A percentile compares a stretch with the other conserved stretches of the same genome.
Conservation (phyloP, 768 basidiomycete species). For the Dictyophora rubrovolvata region DNA sequence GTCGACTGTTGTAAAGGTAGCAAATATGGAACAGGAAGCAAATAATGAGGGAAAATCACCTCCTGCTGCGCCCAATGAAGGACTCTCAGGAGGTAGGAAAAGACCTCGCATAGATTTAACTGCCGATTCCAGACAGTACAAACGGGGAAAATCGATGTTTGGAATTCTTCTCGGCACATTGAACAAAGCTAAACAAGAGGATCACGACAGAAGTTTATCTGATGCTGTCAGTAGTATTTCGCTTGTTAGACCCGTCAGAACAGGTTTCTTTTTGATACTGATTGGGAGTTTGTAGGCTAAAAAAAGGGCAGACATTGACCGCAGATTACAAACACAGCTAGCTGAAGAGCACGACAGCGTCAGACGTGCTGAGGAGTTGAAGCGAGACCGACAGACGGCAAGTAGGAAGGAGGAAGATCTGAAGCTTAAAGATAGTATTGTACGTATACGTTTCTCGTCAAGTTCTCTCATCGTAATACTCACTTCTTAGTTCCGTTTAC, state of each 20-base stretch:
- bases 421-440: constrained; percentile 72
- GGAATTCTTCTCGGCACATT: constrained; percentile 74
- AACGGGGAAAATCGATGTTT: constrained; percentile 83
- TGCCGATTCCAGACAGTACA: constrained; percentile 48
- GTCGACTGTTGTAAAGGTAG: not conserved
- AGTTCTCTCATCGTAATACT: constrained; percentile 2
- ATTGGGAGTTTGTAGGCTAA: constrained; percentile 44
- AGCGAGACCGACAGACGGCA: constrained; percentile 68
- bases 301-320: constrained; percentile 74
- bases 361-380: constrained; percentile 75
- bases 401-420: constrained; percentile 77
- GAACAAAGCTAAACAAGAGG: constrained; percentile 81
- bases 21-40: not conserved
- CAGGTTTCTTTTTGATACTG: not conserved
- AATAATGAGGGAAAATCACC: constrained; percentile 22
- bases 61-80: constrained; percentile 27
- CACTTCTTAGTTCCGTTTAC: constrained; percentile 54
- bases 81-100: constrained; percentile 36
- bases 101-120: constrained; percentile 67
- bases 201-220: constrained; percentile 74
- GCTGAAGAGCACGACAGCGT: constrained; percentile 80
- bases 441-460: constrained; percentile 26
- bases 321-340: constrained; percentile 76
- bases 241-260: not conserved
- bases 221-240: constrained; percentile 48